Conservation (phyloP, 139 green algal species). For the Micractinium sp. region DNA sequence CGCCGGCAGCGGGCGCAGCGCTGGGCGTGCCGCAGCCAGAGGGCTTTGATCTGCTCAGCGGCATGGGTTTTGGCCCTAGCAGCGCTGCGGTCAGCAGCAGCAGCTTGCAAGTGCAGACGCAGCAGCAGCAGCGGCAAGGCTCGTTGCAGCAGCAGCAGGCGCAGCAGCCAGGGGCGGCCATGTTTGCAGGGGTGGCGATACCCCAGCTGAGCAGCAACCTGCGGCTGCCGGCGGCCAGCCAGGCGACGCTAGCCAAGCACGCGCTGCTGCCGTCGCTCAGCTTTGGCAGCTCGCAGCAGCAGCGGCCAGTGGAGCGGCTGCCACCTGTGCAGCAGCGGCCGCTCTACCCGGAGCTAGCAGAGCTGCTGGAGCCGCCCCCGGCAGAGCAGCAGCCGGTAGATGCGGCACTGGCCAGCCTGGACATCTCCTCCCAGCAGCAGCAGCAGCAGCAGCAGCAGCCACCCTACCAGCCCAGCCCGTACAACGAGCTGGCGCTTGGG, state of each 20-base stretch:
- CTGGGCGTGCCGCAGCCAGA: slow-evolving; percentile 25
- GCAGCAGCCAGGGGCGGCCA: not conserved
- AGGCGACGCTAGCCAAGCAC: slow-evolving; percentile 42
- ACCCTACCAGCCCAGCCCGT: slow-evolving; percentile 48
- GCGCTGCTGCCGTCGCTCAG: slow-evolving; percentile 28
- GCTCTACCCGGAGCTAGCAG: slow-evolving; percentile 29
- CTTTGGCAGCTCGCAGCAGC: not conserved
- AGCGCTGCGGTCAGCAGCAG: not conserved
- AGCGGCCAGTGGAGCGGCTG: not conserved
- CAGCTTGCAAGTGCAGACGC: slow-evolving; percentile 12
- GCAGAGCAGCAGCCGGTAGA: not conserved
- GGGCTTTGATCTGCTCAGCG: slow-evolving; percentile 25
- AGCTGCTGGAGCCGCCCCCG: slow-evolving; percentile 25
- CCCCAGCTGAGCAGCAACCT: slow-evolving; percentile 26
- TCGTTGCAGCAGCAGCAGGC: not conserved
- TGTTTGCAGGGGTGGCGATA: not conserved
- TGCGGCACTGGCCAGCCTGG: not conserved
- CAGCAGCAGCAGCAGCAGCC: slow-evolving; percentile 32
- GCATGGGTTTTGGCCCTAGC: not conserved
- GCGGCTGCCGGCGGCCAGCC: slow-evolving; percentile 34
- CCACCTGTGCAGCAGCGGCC: not conserved
- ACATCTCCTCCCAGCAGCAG: not conserved
- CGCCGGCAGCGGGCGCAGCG: not conserved
- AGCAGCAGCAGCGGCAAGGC: not conserved
- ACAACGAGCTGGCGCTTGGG: slow-evolving; percentile 55